phyloP scores from a whole-genome alignment of 352 stramenopile genomes.

The Globisporangium mamillatum region DNA sequence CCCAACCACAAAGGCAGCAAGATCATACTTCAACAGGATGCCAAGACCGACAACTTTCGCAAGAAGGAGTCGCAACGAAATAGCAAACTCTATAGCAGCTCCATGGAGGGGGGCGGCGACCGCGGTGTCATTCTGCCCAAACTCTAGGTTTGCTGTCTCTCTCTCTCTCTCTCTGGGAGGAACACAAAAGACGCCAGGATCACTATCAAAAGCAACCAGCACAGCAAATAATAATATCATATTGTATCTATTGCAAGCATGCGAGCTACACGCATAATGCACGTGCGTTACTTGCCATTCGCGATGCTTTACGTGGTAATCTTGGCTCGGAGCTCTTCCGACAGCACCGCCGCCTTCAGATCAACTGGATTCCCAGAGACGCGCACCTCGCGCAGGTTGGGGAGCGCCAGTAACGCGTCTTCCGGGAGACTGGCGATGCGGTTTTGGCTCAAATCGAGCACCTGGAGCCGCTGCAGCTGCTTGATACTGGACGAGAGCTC shows the following conservation, averaged over 20 bases:
- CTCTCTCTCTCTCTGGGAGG: not conserved
- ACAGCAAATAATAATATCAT: slow-evolving; percentile 6
- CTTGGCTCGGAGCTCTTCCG: slow-evolving; percentile 31
- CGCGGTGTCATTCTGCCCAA: slow-evolving; percentile 49
- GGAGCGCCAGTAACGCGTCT: slow-evolving; percentile 36
- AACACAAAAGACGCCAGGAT: not conserved
- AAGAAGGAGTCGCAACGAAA: slow-evolving; percentile 53
- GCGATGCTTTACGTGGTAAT: slow-evolving; percentile 22
- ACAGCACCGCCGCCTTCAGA: slow-evolving; percentile 19
- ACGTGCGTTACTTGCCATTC: slow-evolving; percentile 2
- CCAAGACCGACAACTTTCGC: slow-evolving; percentile 20
- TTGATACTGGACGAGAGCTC: slow-evolving; percentile 38
- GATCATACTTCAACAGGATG: not conserved
- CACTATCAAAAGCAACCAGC: not conserved
- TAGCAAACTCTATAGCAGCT: slow-evolving; percentile 25
- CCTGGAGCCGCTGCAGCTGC: slow-evolving; percentile 52
- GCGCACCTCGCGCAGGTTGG: slow-evolving; percentile 33
- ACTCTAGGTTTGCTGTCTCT: slow-evolving; percentile 17
- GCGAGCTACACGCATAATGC: not conserved
- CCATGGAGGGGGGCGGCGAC: slow-evolving; percentile 21
- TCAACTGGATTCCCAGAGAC: slow-evolving; percentile 49
- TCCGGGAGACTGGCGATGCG: slow-evolving; percentile 38
- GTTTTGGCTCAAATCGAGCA: slow-evolving; percentile 66
- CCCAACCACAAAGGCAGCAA: slow-evolving; percentile 21
- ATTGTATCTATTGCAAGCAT: slow-evolving; percentile 11